Evolutionary conservation across 176 grass and related monocot species (phyloP).

Genomic region (Calamus simplicifolius): DNA sequence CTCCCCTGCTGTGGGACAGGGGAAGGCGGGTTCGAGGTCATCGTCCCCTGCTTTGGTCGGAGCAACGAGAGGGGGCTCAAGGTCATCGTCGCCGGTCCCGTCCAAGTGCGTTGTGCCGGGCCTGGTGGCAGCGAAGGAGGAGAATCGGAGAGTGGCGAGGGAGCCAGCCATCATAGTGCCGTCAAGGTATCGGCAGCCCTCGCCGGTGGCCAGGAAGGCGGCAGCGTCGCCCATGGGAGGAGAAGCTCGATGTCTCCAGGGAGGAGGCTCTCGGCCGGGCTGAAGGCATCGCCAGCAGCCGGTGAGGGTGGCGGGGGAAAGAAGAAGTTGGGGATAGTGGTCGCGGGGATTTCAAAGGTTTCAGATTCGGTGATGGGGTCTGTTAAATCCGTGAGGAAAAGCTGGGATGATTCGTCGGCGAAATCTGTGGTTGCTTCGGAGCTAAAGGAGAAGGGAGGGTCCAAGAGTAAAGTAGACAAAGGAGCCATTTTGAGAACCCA

Average conservation of each 20-base stretch:
- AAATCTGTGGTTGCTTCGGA: slow-evolving; percentile 26
- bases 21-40: slow-evolving; percentile 14
- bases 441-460: slow-evolving; percentile 29
- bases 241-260: slow-evolving; percentile 50
- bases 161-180: slow-evolving; percentile 78
- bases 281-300: slow-evolving; percentile 28
- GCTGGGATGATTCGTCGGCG: slow-evolving; percentile 68
- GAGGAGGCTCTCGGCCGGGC: slow-evolving; percentile 28
- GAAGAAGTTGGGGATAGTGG: slow-evolving; percentile 64
- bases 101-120: slow-evolving; percentile 85
- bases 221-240: slow-evolving; percentile 38
- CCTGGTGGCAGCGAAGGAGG: slow-evolving; percentile 62
- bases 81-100: slow-evolving; percentile 57
- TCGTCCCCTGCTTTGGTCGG: slow-evolving; percentile 27
- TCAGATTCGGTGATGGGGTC: slow-evolving; percentile 53
- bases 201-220: slow-evolving; percentile 31
- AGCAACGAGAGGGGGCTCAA: slow-evolving; percentile 10
- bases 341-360: slow-evolving; percentile 72
- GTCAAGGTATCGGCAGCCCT: slow-evolving; percentile 72
- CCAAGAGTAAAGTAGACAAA: slow-evolving; percentile 46
- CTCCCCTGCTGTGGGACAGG: slow-evolving; percentile 18
- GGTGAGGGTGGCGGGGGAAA: slow-evolving; percentile 38
- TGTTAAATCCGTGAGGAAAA: slow-evolving; percentile 55
- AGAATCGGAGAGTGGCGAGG: slow-evolving; percentile 41
- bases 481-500: slow-evolving; percentile 64